phyloP scores from a whole-genome alignment of 1,284 basidiomycete genomes.

The Malassezia vespertilionis region DNA sequence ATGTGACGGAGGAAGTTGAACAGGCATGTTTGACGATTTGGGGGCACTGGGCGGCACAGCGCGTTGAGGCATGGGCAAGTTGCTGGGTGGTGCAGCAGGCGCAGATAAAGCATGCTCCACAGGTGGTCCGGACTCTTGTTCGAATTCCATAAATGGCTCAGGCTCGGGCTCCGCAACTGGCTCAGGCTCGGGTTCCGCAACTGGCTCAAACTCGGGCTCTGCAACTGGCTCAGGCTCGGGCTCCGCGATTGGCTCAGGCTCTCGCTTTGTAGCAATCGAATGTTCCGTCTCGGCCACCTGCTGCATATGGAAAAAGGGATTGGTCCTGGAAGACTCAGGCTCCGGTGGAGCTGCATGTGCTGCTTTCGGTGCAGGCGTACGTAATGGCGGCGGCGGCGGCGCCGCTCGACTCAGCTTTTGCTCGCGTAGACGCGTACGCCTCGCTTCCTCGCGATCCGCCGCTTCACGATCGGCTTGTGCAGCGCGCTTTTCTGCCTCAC shows the following conservation, averaged over 20 bases:
- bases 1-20: constrained; percentile 32
- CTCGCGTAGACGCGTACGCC: constrained; percentile 39
- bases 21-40: background rate
- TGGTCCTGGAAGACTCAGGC: background rate
- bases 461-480: constrained; percentile 45
- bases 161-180: constrained; percentile 10
- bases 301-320: background rate
- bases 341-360: background rate
- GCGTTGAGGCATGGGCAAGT: too few relatives aligned
- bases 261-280: constrained; percentile 8
- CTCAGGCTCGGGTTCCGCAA: constrained; percentile 3
- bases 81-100: too few relatives aligned
- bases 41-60: too few relatives aligned
- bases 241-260: constrained; percentile 25
- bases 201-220: background rate
- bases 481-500: constrained; percentile 36
- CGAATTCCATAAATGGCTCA: too few relatives aligned
- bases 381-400: constrained; percentile 29
- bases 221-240: constrained; percentile 19
- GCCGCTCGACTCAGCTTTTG: constrained; percentile 8
- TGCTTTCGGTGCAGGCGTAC: constrained; percentile 2
- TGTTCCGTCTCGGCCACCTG: constrained; percentile 15
- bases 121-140: too few relatives aligned
- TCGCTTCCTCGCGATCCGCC: constrained; percentile 39
- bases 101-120: too few relatives aligned